A percentile compares a stretch with the other conserved stretches of the same genome.
phyloP scores from a whole-genome alignment of 2,329 filamentous ascomycete species.

The Alternaria hordeiaustralica region DNA sequence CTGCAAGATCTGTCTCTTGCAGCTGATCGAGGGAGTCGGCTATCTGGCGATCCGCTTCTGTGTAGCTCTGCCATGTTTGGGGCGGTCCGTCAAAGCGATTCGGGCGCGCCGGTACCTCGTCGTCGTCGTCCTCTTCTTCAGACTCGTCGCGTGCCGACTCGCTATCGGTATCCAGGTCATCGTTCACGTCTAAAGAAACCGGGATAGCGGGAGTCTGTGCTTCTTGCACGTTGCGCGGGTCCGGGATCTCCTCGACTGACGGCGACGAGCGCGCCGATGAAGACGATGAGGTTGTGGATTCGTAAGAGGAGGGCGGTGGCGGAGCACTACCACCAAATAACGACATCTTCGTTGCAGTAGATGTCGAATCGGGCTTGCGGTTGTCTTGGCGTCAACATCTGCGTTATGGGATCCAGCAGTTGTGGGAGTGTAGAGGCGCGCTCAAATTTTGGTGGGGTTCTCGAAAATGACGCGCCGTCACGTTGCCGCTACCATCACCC shows the following conservation, averaged over 20 bases:
- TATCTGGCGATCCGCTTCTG: conserved; percentile 67
- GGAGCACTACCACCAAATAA: conserved; percentile 42
- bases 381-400: neutral
- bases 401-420: conserved; percentile 6
- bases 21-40: conserved; percentile 68
- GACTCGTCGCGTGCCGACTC: conserved; percentile 15
- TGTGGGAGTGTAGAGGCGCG: conserved; percentile 5
- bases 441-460: conserved; percentile 14
- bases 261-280: conserved; percentile 12
- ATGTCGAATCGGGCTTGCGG: conserved; percentile 17
- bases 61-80: conserved; percentile 71
- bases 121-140: conserved; percentile 7
- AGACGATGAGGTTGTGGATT: conserved; percentile 14
- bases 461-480: conserved; percentile 19
- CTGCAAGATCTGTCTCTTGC: conserved; percentile 69
- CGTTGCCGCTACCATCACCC: conserved; percentile 11
- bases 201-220: conserved; percentile 11
- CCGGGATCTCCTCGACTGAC: conserved; percentile 1
- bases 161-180: conserved; percentile 25
- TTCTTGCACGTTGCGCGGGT: conserved; percentile 12
- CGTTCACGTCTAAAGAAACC: conserved; percentile 9
- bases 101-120: conserved; percentile 48
- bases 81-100: conserved; percentile 75
- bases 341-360: conserved; percentile 43
- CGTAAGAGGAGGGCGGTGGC: conserved; percentile 18